Percentiles rank a stretch among this genome's conserved stretches.
Evolutionary conservation across 2,329 filamentous ascomycete genomes (phyloP).

Genomic region (Apiospora marii): DNA sequence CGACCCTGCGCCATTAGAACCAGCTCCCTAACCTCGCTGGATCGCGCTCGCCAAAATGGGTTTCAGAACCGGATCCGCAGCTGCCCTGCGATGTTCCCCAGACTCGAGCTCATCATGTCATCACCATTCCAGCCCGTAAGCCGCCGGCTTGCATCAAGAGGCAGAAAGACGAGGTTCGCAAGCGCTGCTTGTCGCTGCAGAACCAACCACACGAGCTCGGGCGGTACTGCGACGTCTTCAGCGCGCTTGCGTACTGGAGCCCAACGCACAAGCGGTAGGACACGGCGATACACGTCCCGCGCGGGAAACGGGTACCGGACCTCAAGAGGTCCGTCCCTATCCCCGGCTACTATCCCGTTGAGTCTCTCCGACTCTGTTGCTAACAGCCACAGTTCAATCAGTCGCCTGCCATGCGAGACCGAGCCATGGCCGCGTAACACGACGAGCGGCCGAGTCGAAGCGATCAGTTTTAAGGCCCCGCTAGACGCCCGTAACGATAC

Average conservation of each 20-base stretch:
- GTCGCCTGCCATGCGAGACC: too few species aligned
- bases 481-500: too few species aligned
- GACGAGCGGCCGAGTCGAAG: too few species aligned
- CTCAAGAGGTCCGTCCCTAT: neutral
- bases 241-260: slow-evolving; percentile 18
- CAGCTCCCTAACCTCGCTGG: too few species aligned
- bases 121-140: neutral
- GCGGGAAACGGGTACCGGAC: neutral
- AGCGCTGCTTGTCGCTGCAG: slow-evolving; percentile 4
- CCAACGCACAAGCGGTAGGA: neutral
- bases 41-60: too few species aligned
- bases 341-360: neutral
- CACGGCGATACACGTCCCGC: slow-evolving; percentile 10
- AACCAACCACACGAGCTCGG: neutral
- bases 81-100: neutral
- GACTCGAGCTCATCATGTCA: neutral
- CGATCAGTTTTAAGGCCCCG: too few species aligned
- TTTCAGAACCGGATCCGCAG: too few species aligned
- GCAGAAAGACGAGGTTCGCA: slow-evolving; percentile 15
- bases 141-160: neutral
- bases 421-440: too few species aligned
- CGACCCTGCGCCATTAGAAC: too few species aligned
- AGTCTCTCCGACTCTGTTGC: neutral
- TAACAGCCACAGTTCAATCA: slow-evolving; percentile 4
- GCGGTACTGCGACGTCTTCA: too few species aligned